phyloP scores from a whole-genome alignment of 2,329 filamentous ascomycete genomes.

The Dryadomyces quercivorus region DNA sequence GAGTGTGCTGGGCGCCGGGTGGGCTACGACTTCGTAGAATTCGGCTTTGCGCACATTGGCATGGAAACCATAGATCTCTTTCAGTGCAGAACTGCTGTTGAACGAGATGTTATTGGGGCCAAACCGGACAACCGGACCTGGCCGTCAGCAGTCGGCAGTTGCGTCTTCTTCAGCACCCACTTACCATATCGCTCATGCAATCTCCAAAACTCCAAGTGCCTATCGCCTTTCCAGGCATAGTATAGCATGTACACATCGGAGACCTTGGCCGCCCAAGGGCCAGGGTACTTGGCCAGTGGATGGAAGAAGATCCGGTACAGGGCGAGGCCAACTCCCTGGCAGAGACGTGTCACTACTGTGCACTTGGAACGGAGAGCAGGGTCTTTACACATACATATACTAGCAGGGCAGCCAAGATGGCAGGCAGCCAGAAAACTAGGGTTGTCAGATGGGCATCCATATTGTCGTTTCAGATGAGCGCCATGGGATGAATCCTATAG shows the following conservation, averaged over 20 bases:
- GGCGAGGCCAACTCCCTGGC: slow-evolving; percentile 27
- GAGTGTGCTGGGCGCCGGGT: slow-evolving; percentile 61
- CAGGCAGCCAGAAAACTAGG: neutral
- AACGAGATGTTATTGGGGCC: slow-evolving; percentile 68
- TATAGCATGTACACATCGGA: slow-evolving; percentile 57
- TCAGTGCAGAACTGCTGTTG: slow-evolving; percentile 58
- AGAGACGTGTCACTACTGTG: neutral
- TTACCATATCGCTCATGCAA: slow-evolving; percentile 60
- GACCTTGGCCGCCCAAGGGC: slow-evolving; percentile 49
- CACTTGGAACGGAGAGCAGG: neutral
- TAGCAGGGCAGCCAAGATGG: neutral
- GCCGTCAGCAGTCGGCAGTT: no score
- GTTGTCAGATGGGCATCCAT: neutral
- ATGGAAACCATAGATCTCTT: slow-evolving; percentile 53
- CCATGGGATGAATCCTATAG: neutral
- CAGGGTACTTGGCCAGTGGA: slow-evolving; percentile 52
- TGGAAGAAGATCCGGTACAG: slow-evolving; percentile 51
- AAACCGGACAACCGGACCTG: slow-evolving; percentile 52
- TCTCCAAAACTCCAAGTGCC: slow-evolving; percentile 60
- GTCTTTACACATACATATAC: neutral
- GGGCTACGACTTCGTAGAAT: slow-evolving; percentile 63
- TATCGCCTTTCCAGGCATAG: slow-evolving; percentile 61
- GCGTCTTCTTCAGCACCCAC: neutral
- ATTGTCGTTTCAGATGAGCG: neutral
- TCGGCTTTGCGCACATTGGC: slow-evolving; percentile 54